Base-by-base conservation (phyloP, 768 basidiomycete genomes). In the Leccinum uliginosum region DNA sequence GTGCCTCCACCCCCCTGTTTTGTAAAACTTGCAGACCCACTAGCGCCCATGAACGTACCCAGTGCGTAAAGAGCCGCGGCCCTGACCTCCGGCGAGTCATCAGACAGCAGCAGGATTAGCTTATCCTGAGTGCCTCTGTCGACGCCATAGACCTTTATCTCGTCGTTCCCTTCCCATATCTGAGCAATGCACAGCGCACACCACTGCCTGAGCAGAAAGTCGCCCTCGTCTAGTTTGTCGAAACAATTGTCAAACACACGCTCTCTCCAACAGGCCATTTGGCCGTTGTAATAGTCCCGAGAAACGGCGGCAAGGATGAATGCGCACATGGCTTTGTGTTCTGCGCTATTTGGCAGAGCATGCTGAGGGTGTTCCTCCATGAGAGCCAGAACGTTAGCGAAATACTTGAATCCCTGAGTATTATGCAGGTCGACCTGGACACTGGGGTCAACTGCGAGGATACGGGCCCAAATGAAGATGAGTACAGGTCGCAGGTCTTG, bases 381-480 rank as follows among this genome's bases (percentile, higher is more conserved):
- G 26, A 84, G 77, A 7, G 82, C 83, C 7, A 95, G 78, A 29
- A 93, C 85, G 27, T 83, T 81, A 23, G 90, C 85, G 62, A 95
- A 95, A 68, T 94, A 95, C 58, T 84, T 86, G 77, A 88, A 94
- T 3, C 89, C 89, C 59, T 84, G 82, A 4, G 86, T 79, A 51
- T 86, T 91, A 66, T 89, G 85, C 6, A 99, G 77, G 65, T 98
- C 96, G 19, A 85, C 80, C 68, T 98, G 96, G 50, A 96, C 96
- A 6, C 87, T 83, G 1, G 87, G 85, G 70, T 98, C 96, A n/a
- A 98, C 93, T 2, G 96, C 96, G 27, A 98, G 82, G 60, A 99
- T 98, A 21, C 97, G 83, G 3, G 96, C 91, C 97, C 97, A 98
- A 57, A 99, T 98, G 76, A 98, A 99, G 61, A 98, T 98, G 21